Base-by-base conservation (phyloP, 2,329 filamentous ascomycete species). In the Raffaelea arxii region DNA sequence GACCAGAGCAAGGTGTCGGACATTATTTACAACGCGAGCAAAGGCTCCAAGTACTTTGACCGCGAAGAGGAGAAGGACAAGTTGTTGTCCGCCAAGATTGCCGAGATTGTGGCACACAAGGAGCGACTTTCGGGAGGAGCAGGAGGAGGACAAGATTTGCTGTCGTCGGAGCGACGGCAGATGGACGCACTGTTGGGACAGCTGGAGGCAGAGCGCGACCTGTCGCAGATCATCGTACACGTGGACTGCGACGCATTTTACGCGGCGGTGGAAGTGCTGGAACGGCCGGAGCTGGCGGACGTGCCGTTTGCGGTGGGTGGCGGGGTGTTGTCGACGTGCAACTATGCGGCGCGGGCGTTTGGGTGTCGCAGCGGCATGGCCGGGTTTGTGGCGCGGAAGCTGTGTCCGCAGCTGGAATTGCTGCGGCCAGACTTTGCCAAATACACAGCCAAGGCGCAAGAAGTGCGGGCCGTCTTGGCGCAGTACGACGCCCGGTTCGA, bases 201-300 rank as follows among this genome's bases (percentile, higher is more conserved):
- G 56, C 74, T 96, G 19, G 92, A 98, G 58, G 60, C 80, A 7
- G 73, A 75, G 1, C 77, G 92, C 41, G 90, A 97, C 58, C 69
- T 98, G 30, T 83, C 82, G 1, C 92, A 97, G 61, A 72, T 79
- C 48, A 78, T 97, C 22, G 84, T 97, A 1, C 92, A 98, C 60
- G 77, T 97, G 41, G 92, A 98, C 62, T 97, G 92, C 64, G 92
- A 98, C 68, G 92, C 92, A 16, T 98, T 98, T 64, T 98, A 92
- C 59, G 92, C 92, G 1, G 88, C 92, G 0, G 92, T 97, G 1
- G 92, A 97, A 62, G 86, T 82, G 54, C 74, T 90, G 3, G 83
- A 87, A 56, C 75, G 84, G 1, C 92, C 91, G 0, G 90, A 95
- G 59, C 73, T 98, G 40, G 86, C 84, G 49, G 72, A 89, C 35